phyloP scores from a whole-genome alignment of 2,329 filamentous ascomycete genomes.

The Fusarium solani-melongenae region DNA sequence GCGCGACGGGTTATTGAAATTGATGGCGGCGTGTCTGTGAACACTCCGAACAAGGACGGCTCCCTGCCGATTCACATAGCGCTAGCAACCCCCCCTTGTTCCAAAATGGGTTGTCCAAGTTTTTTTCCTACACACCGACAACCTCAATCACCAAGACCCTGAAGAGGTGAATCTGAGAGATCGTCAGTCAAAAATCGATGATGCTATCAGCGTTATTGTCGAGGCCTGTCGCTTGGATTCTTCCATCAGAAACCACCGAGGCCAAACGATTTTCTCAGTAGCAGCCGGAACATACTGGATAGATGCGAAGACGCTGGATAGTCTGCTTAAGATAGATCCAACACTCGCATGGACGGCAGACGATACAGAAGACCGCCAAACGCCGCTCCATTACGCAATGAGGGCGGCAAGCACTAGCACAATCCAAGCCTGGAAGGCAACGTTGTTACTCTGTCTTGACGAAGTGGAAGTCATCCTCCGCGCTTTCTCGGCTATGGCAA shows the following conservation, averaged over 20 bases:
- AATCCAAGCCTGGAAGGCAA: not conserved
- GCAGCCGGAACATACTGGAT: not conserved
- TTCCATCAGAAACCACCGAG: not conserved
- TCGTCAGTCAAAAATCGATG: too few relatives aligned
- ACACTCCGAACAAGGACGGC: fast-evolving
- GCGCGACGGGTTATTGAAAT: not conserved
- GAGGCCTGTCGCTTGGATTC: not conserved
- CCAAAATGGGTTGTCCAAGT: not conserved
- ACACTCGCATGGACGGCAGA: not conserved
- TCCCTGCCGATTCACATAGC: not conserved
- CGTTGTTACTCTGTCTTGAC: not conserved
- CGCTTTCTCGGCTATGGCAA: not conserved
- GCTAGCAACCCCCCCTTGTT: too few relatives aligned
- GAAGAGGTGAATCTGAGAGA: too few relatives aligned
- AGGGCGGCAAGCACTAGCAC: too few relatives aligned
- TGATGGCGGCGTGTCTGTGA: not conserved
- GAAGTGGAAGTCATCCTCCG: not conserved
- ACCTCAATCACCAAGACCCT: not conserved
- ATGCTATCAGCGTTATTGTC: not conserved
- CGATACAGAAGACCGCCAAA: not conserved
- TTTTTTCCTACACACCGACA: not conserved
- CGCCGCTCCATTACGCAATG: not conserved
- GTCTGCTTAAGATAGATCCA: not conserved
- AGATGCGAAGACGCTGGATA: not conserved
- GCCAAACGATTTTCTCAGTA: not conserved